Conservation (phyloP, 495 filamentous ascomycete genomes). For the Neurospora sp. region DNA sequence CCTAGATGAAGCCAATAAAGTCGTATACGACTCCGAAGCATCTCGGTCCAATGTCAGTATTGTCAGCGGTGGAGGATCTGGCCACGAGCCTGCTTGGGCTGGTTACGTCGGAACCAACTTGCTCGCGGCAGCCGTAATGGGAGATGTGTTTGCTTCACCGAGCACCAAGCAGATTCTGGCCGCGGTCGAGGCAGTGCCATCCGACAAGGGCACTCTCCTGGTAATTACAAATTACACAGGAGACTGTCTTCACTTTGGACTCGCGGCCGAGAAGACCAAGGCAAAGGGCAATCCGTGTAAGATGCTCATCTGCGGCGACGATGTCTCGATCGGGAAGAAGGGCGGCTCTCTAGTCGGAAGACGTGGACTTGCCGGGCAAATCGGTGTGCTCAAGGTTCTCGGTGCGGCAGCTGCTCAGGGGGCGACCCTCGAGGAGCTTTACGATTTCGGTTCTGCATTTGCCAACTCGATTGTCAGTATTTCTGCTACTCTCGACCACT, state of each 20-base stretch:
- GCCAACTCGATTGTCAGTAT: conserved; percentile 49
- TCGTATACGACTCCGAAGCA: conserved; percentile 46
- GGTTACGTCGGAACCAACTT: conserved; percentile 54
- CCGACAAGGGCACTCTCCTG: conserved; percentile 47
- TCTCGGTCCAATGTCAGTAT: conserved; percentile 42
- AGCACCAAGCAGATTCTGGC: conserved; percentile 53
- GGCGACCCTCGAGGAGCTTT: conserved; percentile 44
- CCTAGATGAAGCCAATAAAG: conserved; percentile 45
- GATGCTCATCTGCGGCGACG: conserved; percentile 51
- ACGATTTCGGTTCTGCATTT: conserved; percentile 44
- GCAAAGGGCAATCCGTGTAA: conserved; percentile 42
- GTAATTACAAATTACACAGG: conserved; percentile 59
- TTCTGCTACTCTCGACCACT: conserved; percentile 51
- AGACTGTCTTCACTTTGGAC: conserved; percentile 54
- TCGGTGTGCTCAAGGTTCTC: conserved; percentile 31
- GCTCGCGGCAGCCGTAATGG: conserved; percentile 48
- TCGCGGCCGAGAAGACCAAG: conserved; percentile 52
- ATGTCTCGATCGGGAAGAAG: conserved; percentile 50
- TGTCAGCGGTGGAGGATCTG: conserved; percentile 51
- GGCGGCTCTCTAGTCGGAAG: conserved; percentile 44
- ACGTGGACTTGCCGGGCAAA: conserved; percentile 47
- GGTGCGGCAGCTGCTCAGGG: conserved; percentile 32
- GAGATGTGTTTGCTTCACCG: conserved; percentile 54
- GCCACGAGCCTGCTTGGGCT: conserved; percentile 55
- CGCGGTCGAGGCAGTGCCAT: conserved; percentile 45